These are phyloP conservation scores for Leucoagaricus sp. DNA, from an alignment of 1,284 basidiomycete species.

Conservation along the genomic window DNA sequence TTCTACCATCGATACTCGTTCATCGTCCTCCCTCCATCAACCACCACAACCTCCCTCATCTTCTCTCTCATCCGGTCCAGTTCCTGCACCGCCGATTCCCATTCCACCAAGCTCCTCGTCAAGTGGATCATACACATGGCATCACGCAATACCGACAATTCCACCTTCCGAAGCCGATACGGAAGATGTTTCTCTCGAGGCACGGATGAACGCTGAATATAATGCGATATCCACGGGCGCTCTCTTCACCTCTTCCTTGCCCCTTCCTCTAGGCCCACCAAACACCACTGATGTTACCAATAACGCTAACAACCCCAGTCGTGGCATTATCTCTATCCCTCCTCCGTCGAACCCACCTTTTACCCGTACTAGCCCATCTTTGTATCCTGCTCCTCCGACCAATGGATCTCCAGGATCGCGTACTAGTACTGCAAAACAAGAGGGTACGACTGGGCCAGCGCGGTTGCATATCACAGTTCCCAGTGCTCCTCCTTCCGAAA, in stretches of 20 bases:
- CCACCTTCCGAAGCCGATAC: conserved; percentile 24
- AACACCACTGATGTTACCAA: conserved; percentile 12
- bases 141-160: conserved; percentile 19
- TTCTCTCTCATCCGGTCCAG: not conserved
- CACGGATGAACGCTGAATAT: conserved; percentile 36
- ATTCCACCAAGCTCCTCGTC: not conserved
- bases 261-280: not conserved
- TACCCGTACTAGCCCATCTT: too few relatives aligned
- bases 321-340: not conserved
- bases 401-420: too few relatives aligned
- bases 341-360: not conserved
- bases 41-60: not conserved
- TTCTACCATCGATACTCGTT: not conserved
- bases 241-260: conserved; percentile 19
- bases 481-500: not conserved
- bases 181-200: conserved; percentile 21
- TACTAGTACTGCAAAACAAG: not conserved
- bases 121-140: conserved; percentile 8
- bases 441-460: too few relatives aligned
- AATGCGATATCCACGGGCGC: conserved; percentile 32
- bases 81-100: not conserved
- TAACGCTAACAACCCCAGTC: too few relatives aligned
- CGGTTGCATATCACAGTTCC: conserved; percentile 1
- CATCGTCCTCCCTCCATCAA: not conserved
- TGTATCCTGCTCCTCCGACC: too few relatives aligned